Evolutionary conservation across 768 basidiomycete genomes (phyloP), one percentile per base, ranked within the genome.

Genomic region (Russula foetens): DNA sequence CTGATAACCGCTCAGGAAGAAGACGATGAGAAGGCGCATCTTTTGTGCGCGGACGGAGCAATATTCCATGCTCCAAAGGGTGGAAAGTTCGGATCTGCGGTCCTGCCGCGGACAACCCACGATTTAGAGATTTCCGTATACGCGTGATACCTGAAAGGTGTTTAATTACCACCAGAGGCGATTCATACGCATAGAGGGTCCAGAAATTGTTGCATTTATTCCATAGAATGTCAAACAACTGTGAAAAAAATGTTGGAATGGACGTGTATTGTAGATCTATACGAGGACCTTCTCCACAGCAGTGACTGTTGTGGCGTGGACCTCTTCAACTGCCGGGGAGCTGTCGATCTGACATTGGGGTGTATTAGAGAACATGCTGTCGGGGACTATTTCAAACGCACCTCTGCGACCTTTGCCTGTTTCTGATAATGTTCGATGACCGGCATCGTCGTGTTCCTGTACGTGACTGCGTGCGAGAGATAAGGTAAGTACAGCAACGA

Each of bases 371-470:
- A 60, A 31, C 45, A 43, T 17, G 33, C 29, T 24, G 14, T 28
- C 33, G 1, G n/a, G 21, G 5, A 28, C 14, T 2, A 24, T 14
- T 29, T 39, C 43, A 23, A 4, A 63, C 82, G 59, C 67, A 94
- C 94, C 78, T 92, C 83, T 35, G 85, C 84, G 14, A 97, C 90
- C 71, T 91, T 94, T 66, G 74, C 77, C 51, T 77, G 71, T 48
- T 74, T 70, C 53, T 77, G 72, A 71, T 96, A 95, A 72, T 94
- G 80, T 48, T 92, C 76, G 58, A 99, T 91, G 53, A 99, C 96
- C 7, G 97, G 96, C 88, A 92, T 92, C 7, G 88, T 90, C 56
- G 90, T 86, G 51, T 85, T 82, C 61, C 87, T 79, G 75, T 98
- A 96, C 1, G 93, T 95, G 33, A 76, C 94, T 89, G 57, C 14